These are phyloP conservation scores for Saturnispora kantuleensis DNA, from an alignment of 805 yeast species.

Conservation along the genomic window DNA sequence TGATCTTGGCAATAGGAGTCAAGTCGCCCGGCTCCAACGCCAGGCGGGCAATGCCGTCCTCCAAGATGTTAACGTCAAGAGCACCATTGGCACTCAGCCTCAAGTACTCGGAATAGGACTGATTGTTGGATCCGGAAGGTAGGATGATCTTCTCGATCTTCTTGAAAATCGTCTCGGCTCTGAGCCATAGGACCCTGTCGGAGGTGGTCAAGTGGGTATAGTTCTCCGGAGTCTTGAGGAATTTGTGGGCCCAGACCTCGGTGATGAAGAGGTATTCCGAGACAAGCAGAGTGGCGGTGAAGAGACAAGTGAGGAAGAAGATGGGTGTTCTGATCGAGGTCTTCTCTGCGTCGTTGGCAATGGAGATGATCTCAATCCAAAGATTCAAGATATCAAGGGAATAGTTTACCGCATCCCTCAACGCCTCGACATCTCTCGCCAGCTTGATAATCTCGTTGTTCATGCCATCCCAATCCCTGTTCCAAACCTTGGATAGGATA, in stretches of 20 bases:
- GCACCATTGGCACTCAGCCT: constrained; percentile 53
- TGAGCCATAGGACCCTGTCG: constrained; percentile 57
- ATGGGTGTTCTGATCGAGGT: constrained; percentile 68
- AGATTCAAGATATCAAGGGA: constrained; percentile 51
- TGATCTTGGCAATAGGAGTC: constrained; percentile 36
- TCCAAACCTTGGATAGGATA: constrained; percentile 49
- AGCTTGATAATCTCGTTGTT: constrained; percentile 39
- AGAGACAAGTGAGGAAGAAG: constrained; percentile 61
- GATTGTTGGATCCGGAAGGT: constrained; percentile 40
- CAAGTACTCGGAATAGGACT: constrained; percentile 49
- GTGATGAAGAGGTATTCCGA: constrained; percentile 51
- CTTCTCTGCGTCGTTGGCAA: constrained; percentile 53
- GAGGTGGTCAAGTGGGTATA: constrained; percentile 22
- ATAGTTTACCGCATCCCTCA: constrained; percentile 52
- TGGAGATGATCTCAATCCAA: constrained; percentile 66
- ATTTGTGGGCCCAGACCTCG: constrained; percentile 41
- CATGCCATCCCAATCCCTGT: constrained; percentile 62
- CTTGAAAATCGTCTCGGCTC: constrained; percentile 48
- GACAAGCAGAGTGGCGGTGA: constrained; percentile 50
- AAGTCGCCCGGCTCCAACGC: constrained; percentile 37
- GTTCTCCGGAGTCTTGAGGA: constrained; percentile 19
- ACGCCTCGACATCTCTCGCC: constrained; percentile 47
- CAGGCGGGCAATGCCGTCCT: constrained; percentile 40
- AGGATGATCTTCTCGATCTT: constrained; percentile 51
- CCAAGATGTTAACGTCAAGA: constrained; percentile 38